Conservation (phyloP, 176 grass and related monocot genomes). For the Rhynchospora breviuscula region DNA sequence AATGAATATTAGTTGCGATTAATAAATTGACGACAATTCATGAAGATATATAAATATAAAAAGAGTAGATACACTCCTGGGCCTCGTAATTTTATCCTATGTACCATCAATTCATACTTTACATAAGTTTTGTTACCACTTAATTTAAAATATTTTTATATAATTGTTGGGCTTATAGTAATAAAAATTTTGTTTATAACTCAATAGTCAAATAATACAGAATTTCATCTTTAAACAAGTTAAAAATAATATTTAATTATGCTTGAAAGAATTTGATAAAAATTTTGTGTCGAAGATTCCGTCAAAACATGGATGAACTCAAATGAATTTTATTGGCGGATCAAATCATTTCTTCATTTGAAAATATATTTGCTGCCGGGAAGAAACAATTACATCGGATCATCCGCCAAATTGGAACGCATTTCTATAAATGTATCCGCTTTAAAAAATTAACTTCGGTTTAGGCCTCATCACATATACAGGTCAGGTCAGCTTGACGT, state of each 20-base stretch:
- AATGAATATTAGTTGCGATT: too few species aligned
- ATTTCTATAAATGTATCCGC: background rate
- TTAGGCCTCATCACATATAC: too few species aligned
- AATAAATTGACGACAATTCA: too few species aligned
- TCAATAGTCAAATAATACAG: background rate
- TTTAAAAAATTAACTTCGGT: background rate
- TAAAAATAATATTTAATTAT: background rate
- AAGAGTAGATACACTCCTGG: too few species aligned
- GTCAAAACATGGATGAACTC: too few species aligned
- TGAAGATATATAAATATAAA: too few species aligned
- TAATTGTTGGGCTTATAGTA: background rate
- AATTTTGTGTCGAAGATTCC: background rate
- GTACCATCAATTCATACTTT: too few species aligned
- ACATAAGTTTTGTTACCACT: too few species aligned
- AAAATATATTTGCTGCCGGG: background rate
- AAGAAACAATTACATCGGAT: background rate
- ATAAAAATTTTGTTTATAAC: background rate
- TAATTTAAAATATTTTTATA: too few species aligned
- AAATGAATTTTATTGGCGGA: too few species aligned
- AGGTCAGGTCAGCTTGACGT: too few species aligned
- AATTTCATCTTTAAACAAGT: background rate
- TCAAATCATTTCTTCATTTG: background rate
- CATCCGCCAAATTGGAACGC: background rate
- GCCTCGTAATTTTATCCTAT: too few species aligned
- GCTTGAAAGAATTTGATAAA: background rate